Conservation (phyloP, 441 rosid genomes). For the Syzygium syzygioides region DNA sequence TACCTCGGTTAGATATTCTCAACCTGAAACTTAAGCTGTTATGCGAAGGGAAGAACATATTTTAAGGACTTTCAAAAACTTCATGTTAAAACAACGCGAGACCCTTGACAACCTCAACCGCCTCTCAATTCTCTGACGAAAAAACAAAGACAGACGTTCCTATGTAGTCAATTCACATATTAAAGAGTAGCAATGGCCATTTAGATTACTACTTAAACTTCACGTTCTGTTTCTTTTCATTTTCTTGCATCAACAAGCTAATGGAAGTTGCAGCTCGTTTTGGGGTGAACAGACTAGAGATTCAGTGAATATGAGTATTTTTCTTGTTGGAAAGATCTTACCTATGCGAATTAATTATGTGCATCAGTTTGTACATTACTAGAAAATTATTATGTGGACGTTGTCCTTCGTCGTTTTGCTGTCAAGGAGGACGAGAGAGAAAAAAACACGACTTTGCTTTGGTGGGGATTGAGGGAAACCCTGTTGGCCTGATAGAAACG, state of each 20-base stretch:
- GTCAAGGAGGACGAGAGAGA: not conserved
- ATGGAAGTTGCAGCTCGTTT: not conserved
- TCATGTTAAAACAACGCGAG: not conserved
- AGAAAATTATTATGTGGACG: not conserved
- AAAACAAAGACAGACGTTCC: not conserved
- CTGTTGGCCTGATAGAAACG: not conserved
- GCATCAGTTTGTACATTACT: not conserved
- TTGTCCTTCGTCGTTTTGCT: not conserved
- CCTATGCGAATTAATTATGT: not conserved
- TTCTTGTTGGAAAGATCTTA: not conserved
- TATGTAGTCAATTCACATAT: fast-evolving
- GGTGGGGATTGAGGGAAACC: not conserved
- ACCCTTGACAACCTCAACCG: not conserved
- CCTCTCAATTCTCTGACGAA: not conserved
- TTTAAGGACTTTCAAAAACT: not conserved
- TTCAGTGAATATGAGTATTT: not conserved
- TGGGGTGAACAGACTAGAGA: not conserved
- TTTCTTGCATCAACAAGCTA: not conserved
- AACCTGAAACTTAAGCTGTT: too few relatives aligned
- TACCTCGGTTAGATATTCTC: too few relatives aligned
- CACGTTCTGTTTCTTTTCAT: not conserved
- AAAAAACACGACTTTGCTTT: not conserved
- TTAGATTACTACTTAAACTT: not conserved
- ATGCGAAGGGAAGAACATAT: not conserved
- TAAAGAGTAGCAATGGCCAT: not conserved